Conservation (phyloP, 2,329 filamentous ascomycete genomes). For the Claviceps arundinis region DNA sequence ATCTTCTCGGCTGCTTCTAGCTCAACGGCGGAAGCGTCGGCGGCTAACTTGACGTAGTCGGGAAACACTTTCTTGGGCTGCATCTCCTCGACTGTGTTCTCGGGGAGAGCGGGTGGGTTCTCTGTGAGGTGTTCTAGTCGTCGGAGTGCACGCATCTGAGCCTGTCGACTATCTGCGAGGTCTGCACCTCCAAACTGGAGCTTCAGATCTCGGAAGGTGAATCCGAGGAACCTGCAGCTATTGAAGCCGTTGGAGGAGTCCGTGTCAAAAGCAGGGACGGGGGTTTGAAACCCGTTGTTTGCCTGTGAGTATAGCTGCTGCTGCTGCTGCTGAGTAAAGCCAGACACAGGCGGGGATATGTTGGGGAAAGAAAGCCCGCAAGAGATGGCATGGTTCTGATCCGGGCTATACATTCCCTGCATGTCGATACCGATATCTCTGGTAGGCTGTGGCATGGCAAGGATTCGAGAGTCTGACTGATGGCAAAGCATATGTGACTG, state of each 20-base stretch:
- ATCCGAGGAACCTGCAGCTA: neutral
- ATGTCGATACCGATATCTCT: neutral
- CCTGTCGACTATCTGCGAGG: neutral
- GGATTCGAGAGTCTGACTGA: neutral
- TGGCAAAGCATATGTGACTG: neutral
- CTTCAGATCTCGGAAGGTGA: neutral
- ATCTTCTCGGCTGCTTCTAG: constrained; percentile 7
- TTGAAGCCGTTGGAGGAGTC: neutral
- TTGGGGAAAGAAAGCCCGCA: neutral
- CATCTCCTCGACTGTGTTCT: constrained; percentile 13
- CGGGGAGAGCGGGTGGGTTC: constrained; percentile 16
- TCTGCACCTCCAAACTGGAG: neutral
- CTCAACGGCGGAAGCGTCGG: neutral
- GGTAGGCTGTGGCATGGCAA: neutral
- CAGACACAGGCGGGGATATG: neutral
- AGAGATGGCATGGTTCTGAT: neutral
- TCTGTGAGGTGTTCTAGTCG: neutral
- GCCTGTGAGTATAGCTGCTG: neutral
- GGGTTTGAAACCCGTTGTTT: neutral
- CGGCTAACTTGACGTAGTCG: constrained; percentile 9
- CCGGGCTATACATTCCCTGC: neutral
- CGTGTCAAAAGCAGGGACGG: neutral
- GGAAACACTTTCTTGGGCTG: constrained; percentile 14
- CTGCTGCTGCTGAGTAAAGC: neutral
- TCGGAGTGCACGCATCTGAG: neutral